Evolutionary conservation across 2,329 filamentous ascomycete species (phyloP).

Genomic region (Sclerotinia subarctica): DNA sequence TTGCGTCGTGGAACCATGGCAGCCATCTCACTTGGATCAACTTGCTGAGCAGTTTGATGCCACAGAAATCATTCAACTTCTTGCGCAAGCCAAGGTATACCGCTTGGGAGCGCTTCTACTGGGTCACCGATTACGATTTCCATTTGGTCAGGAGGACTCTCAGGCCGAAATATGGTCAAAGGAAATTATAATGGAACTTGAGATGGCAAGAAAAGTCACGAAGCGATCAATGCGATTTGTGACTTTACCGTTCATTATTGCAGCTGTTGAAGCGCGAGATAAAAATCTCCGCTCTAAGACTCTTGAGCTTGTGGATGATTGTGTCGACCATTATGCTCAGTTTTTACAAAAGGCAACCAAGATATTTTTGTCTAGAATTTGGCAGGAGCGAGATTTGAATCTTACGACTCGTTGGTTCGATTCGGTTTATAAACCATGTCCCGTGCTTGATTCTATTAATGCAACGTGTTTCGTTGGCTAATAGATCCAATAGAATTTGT

Average conservation of each 20-base stretch:
- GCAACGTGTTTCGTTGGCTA: not conserved
- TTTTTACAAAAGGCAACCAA: constrained; percentile 32
- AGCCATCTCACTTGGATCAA: constrained; percentile 29
- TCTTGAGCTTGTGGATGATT: constrained; percentile 47
- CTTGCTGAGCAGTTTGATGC: constrained; percentile 29
- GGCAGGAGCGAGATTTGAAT: constrained; percentile 34
- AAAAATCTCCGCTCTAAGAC: not conserved
- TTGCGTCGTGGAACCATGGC: constrained; percentile 31
- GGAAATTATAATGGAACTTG: constrained; percentile 35
- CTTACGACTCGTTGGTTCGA: not conserved
- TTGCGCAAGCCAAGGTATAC: constrained; percentile 36
- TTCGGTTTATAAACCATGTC: not conserved
- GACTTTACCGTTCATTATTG: constrained; percentile 33
- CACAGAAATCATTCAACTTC: constrained; percentile 33
- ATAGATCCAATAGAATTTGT: not conserved
- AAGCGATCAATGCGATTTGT: constrained; percentile 31
- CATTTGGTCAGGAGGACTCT: constrained; percentile 32
- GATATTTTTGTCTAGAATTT: constrained; percentile 33
- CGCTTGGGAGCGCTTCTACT: constrained; percentile 34
- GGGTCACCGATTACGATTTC: constrained; percentile 31
- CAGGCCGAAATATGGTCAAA: constrained; percentile 31
- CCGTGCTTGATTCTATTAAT: not conserved
- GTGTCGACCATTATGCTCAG: constrained; percentile 32
- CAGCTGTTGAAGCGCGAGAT: not conserved
- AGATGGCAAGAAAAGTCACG: constrained; percentile 29